phyloP scores from a whole-genome alignment of 257 asterid genomes.

The Mentha longifolia region DNA sequence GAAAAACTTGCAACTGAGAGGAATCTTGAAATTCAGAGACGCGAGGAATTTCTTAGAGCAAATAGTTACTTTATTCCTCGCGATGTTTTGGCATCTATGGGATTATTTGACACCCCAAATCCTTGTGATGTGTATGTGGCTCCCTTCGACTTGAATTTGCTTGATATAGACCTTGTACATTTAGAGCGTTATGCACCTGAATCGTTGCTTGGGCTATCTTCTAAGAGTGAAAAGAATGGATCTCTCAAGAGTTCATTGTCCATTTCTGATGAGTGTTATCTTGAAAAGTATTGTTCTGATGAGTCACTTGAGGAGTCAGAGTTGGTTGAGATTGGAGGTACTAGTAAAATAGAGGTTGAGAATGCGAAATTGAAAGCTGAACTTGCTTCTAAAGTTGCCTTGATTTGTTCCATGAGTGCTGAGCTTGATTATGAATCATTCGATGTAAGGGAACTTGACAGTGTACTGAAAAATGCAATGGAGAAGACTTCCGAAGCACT shows the following conservation, averaged over 20 bases:
- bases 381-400: slow-evolving; percentile 93
- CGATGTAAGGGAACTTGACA: slow-evolving; percentile 62
- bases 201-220: slow-evolving; percentile 59
- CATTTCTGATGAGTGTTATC: slow-evolving; percentile 35
- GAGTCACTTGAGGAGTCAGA: slow-evolving; percentile 64
- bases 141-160: slow-evolving; percentile 78
- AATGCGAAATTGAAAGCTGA: slow-evolving; percentile 94
- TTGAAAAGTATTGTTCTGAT: slow-evolving; percentile 52
- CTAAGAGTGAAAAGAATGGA: slow-evolving; percentile 59
- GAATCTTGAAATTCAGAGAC: slow-evolving; percentile 73
- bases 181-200: slow-evolving; percentile 92
- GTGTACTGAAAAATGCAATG: slow-evolving; percentile 59
- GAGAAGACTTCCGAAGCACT: slow-evolving; percentile 86
- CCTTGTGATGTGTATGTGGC: slow-evolving; percentile 81
- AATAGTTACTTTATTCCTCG: slow-evolving; percentile 74
- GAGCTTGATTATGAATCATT: slow-evolving; percentile 69
- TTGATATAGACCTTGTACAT: slow-evolving; percentile 75
- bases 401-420: slow-evolving; percentile 66
- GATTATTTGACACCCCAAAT: slow-evolving; percentile 78
- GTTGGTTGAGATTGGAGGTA: slow-evolving; percentile 76
- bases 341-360: slow-evolving; percentile 93
- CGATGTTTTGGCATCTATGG: slow-evolving; percentile 82
- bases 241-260: slow-evolving; percentile 56
- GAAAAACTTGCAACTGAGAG: slow-evolving; percentile 89
- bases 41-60: slow-evolving; percentile 76